A percentile compares a stretch with the other conserved stretches of the same genome.
These are phyloP conservation scores for Rhynchospora tenuis DNA, from an alignment of 176 grass and related monocot genomes.

Conservation along the genomic window DNA sequence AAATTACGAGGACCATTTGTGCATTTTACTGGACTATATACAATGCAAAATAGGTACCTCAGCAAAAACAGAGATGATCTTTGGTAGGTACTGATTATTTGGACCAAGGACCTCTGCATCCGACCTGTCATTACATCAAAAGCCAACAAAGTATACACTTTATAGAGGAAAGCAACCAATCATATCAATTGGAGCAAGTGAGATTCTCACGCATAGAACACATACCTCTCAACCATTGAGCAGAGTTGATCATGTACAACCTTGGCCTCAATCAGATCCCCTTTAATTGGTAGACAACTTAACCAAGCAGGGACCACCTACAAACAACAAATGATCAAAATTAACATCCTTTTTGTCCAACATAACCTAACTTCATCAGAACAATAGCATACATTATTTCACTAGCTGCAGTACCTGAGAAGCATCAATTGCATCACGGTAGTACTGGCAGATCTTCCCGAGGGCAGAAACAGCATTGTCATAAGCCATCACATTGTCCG, in stretches of 20 bases:
- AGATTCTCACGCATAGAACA: neutral
- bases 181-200: neutral
- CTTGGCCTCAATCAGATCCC: constrained; percentile 97
- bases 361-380: neutral
- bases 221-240: constrained; percentile 92
- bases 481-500: constrained; percentile 92
- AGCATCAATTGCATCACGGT: constrained; percentile 75
- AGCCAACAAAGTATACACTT: constrained; percentile 16
- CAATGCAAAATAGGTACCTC: constrained; percentile 49
- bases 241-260: constrained; percentile 90
- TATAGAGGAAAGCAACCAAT: neutral
- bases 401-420: constrained; percentile 50
- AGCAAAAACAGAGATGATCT: constrained; percentile 69
- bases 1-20: too few species aligned
- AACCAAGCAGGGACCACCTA: constrained; percentile 93
- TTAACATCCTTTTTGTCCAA: neutral
- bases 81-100: constrained; percentile 69
- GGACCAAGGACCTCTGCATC: constrained; percentile 72
- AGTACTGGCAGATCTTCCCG: constrained; percentile 91
- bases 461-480: constrained; percentile 96
- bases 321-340: constrained; percentile 9
- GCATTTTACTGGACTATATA: too few species aligned
- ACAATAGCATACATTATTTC: neutral
- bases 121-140: constrained; percentile 41
- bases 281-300: constrained; percentile 85